Evolutionary conservation across 192 early-diverging fungal species (phyloP).

Genomic region (Umbelopsis isabellina): DNA sequence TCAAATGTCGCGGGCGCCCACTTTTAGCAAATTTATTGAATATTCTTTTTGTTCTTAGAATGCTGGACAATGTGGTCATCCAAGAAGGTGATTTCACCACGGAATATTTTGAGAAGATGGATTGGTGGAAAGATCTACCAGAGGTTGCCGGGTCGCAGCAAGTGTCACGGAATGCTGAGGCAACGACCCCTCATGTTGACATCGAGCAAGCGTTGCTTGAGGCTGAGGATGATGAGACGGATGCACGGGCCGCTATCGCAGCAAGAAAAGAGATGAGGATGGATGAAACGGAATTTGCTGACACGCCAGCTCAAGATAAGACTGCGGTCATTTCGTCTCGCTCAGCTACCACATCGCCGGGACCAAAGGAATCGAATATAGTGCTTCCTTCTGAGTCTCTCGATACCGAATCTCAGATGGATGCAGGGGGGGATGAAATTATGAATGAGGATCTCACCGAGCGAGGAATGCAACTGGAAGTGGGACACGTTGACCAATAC

Average conservation of each 20-base stretch:
- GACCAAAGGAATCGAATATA: not conserved
- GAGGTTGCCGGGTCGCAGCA: slow-evolving; percentile 50
- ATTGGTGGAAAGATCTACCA: slow-evolving; percentile 65
- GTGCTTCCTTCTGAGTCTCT: slow-evolving; percentile 1
- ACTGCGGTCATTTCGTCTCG: not conserved
- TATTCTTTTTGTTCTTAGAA: slow-evolving; percentile 31
- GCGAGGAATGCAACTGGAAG: slow-evolving; percentile 34
- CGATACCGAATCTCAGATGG: not conserved
- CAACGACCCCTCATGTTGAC: slow-evolving; percentile 39
- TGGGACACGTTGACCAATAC: slow-evolving; percentile 77
- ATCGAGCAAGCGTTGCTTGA: slow-evolving; percentile 61
- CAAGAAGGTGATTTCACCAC: slow-evolving; percentile 79
- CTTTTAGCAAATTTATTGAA: not conserved
- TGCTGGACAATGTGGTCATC: slow-evolving; percentile 80
- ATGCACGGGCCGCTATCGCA: slow-evolving; percentile 57
- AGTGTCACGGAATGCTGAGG: slow-evolving; percentile 1
- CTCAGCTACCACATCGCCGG: slow-evolving; percentile 24
- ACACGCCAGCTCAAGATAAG: slow-evolving; percentile 31
- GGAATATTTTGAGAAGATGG: slow-evolving; percentile 62
- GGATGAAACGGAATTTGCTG: slow-evolving; percentile 66
- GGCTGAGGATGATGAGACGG: slow-evolving; percentile 67
- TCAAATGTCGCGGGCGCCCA: not conserved
- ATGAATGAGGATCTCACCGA: slow-evolving; percentile 18
- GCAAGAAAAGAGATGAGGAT: slow-evolving; percentile 61
- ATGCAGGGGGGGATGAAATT: not conserved